Evolutionary conservation across 1,139 yeast species (phyloP).

Genomic region (Yarrowia galli): DNA sequence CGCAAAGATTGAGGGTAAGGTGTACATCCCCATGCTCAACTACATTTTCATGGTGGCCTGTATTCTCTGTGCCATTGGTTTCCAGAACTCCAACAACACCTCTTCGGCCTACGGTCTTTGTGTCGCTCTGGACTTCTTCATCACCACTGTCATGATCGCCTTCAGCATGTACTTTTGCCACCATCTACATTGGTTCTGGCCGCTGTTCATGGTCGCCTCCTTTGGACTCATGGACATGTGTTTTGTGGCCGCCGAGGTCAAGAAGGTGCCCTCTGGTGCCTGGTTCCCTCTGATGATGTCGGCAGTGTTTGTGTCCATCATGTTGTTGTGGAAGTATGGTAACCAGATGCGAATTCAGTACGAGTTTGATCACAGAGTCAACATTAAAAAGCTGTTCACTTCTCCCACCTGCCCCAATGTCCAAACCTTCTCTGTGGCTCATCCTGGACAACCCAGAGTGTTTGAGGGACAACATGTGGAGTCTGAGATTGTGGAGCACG

Average conservation of each 20-base stretch:
- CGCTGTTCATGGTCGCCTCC: constrained; percentile 52
- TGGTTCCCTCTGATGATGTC: constrained; percentile 64
- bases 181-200: constrained; percentile 52
- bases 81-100: constrained; percentile 58
- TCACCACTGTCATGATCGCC: constrained; percentile 59
- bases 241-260: constrained; percentile 58
- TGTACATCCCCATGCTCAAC: constrained; percentile 61
- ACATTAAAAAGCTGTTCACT: constrained; percentile 42
- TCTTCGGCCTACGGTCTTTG: constrained; percentile 70
- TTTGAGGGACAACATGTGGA: constrained; percentile 12
- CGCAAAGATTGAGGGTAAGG: constrained; percentile 56
- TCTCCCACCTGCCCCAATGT: not conserved
- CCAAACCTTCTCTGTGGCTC: constrained; percentile 12
- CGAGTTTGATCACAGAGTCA: constrained; percentile 46
- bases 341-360: constrained; percentile 53
- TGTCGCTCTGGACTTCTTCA: constrained; percentile 61
- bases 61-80: constrained; percentile 60
- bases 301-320: constrained; percentile 51
- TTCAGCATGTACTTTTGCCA: constrained; percentile 59
- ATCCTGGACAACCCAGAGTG: not conserved
- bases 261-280: constrained; percentile 64
- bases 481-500: constrained; percentile 23
- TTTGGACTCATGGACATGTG: constrained; percentile 59
- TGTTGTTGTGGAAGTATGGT: constrained; percentile 60
- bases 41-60: constrained; percentile 61